Evolutionary conservation across 192 early-diverging fungal species (phyloP).

Genomic region (Rhizophlyctis rosea): DNA sequence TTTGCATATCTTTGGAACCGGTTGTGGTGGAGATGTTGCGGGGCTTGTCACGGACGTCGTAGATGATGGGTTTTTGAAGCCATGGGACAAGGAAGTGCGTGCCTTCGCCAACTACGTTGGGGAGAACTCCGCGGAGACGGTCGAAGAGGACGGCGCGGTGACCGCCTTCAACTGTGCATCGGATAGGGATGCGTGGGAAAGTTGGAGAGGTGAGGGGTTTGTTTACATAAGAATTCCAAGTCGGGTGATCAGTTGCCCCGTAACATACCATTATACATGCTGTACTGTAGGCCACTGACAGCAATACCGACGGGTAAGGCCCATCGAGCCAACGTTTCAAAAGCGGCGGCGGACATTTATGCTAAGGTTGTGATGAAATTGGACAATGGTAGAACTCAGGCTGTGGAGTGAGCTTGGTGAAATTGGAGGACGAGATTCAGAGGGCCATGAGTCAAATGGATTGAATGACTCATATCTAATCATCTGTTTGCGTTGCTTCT

Average conservation of each 20-base stretch:
- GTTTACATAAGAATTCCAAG: no score
- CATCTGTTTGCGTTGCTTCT: no score
- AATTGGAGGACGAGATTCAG: no score
- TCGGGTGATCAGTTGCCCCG: no score
- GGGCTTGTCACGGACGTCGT: conserved; percentile 92
- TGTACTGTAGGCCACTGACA: conserved; percentile 69
- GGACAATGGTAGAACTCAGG: no score
- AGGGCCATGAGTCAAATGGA: no score
- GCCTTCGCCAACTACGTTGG: conserved; percentile 78
- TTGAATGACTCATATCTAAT: no score
- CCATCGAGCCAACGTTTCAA: conserved; percentile 72
- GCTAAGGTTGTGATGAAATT: no score
- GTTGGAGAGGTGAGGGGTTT: no score
- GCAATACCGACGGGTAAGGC: conserved; percentile 74
- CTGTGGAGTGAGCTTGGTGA: no score
- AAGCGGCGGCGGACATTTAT: conserved; percentile 21
- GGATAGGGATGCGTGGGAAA: neutral
- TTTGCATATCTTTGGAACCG: conserved; percentile 99
- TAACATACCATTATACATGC: conserved; percentile 91
- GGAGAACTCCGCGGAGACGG: conserved; percentile 86
- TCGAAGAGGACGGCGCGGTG: conserved; percentile 97
- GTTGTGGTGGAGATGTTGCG: conserved; percentile 98
- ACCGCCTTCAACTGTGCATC: conserved; percentile 78
- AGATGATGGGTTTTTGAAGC: conserved; percentile 85
- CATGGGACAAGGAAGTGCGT: conserved; percentile 98